A percentile compares a stretch with the other conserved stretches of the same genome.
Evolutionary conservation across 1,139 yeast species (phyloP).

Genomic region (Nakaseomyces sp.): DNA sequence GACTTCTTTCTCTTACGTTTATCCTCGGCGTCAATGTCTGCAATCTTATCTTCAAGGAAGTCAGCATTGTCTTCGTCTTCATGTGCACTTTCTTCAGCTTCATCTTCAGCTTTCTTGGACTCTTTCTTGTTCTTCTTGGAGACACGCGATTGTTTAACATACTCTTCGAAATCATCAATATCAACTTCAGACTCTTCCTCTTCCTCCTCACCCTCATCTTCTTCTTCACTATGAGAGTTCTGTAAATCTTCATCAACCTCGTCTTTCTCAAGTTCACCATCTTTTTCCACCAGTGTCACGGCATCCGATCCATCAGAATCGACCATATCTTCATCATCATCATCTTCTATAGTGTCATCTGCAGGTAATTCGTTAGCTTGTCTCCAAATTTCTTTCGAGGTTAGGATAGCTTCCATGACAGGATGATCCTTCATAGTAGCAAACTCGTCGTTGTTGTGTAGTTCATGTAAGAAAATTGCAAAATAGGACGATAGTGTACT

Average conservation of each 20-base stretch:
- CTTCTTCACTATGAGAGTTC: constrained; percentile 29
- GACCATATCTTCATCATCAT: constrained; percentile 28
- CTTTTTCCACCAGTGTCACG: constrained; percentile 25
- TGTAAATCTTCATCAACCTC: constrained; percentile 14
- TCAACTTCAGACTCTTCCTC: constrained; percentile 30
- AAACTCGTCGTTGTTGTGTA: constrained; percentile 47
- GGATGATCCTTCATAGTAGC: constrained; percentile 71
- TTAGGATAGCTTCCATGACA: constrained; percentile 74
- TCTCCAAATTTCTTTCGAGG: constrained; percentile 84
- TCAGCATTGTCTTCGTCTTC: constrained; percentile 34
- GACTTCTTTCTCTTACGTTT: constrained; percentile 74
- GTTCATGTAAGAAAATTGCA: constrained; percentile 52
- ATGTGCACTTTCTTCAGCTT: constrained; percentile 9
- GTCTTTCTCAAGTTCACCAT: constrained; percentile 14
- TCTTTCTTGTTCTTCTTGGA: constrained; percentile 21
- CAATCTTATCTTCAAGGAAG: constrained; percentile 54
- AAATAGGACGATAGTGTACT: constrained; percentile 70
- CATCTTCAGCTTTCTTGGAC: constrained; percentile 14
- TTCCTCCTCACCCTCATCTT: constrained; percentile 20
- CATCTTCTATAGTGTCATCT: constrained; percentile 17
- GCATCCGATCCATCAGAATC: constrained; percentile 25
- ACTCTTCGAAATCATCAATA: constrained; percentile 41
- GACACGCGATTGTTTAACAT: constrained; percentile 41
- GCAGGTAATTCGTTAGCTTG: constrained; percentile 51
- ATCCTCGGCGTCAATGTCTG: constrained; percentile 79